Conservation (phyloP, 306 rosid genomes). For the Sechiopsis laciniata region DNA sequence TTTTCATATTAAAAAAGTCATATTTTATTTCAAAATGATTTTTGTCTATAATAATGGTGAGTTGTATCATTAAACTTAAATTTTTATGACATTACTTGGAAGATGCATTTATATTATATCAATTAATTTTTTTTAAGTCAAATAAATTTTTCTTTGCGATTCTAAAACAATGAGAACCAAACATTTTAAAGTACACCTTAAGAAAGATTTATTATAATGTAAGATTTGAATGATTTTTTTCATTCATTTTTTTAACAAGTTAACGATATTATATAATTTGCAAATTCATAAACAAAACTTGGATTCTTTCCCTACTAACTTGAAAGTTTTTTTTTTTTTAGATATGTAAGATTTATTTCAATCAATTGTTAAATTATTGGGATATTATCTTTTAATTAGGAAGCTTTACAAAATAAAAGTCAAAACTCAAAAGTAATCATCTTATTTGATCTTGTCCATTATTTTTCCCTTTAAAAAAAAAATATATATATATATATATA, state of each 20-base stretch:
- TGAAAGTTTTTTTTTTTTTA: too few species aligned
- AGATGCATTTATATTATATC: not conserved
- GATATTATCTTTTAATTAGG: not conserved
- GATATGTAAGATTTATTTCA: not conserved
- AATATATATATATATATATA: too few species aligned
- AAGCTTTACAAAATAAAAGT: not conserved
- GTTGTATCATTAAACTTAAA: not conserved
- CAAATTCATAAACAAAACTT: not conserved
- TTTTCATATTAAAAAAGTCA: too few species aligned
- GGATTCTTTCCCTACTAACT: not conserved
- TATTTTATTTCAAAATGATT: not conserved
- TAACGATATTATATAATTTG: not conserved
- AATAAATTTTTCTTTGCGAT: not conserved
- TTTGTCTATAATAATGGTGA: not conserved
- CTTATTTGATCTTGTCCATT: too few species aligned
- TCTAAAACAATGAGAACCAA: not conserved
- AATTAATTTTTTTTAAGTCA: not conserved
- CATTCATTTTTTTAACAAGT: not conserved
- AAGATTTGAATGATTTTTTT: too few species aligned
- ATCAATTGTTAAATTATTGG: not conserved
- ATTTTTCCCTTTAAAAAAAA: too few species aligned
- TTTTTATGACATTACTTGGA: not conserved
- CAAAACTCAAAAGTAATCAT: too few species aligned
- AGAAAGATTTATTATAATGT: too few species aligned
- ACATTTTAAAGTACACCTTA: too few species aligned